phyloP scores from a whole-genome alignment of 2,329 filamentous ascomycete species.

The Cladophialophora psammophila region DNA sequence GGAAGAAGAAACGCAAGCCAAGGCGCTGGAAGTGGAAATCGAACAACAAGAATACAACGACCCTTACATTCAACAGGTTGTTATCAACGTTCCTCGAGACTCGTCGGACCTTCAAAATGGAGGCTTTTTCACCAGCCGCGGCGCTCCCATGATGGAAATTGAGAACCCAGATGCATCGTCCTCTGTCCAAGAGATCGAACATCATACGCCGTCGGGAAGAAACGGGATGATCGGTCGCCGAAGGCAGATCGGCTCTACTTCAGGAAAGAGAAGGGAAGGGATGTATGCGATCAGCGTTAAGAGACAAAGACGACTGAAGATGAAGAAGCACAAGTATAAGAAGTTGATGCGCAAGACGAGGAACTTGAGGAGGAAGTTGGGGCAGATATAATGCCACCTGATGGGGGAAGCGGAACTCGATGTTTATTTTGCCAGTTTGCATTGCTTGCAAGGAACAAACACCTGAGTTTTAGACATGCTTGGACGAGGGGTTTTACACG shows the following conservation, averaged over 20 bases:
- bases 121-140: slow-evolving; percentile 54
- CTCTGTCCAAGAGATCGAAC: slow-evolving; percentile 23
- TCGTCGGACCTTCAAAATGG: slow-evolving; percentile 59
- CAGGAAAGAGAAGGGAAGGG: slow-evolving; percentile 49
- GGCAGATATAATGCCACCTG: slow-evolving; percentile 53
- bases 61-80: slow-evolving; percentile 47
- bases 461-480: slow-evolving; percentile 1
- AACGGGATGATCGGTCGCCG: slow-evolving; percentile 21
- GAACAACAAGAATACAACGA: slow-evolving; percentile 33
- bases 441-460: slow-evolving; percentile 15
- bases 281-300: slow-evolving; percentile 90
- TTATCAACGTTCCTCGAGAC: slow-evolving; percentile 60
- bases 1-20: slow-evolving; percentile 45
- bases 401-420: neutral
- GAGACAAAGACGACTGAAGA: slow-evolving; percentile 91
- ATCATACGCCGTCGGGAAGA: slow-evolving; percentile 6
- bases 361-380: slow-evolving; percentile 84
- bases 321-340: slow-evolving; percentile 99
- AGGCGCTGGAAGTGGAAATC: slow-evolving; percentile 37
- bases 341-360: slow-evolving; percentile 95
- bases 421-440: neutral
- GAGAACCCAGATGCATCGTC: slow-evolving; percentile 16
- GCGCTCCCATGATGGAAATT: slow-evolving; percentile 27
- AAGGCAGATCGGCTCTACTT: slow-evolving; percentile 45
- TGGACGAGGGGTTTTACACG: slow-evolving; percentile 6